Evolutionary conservation across 306 rosid genomes (phyloP).

Genomic region (Vicia faba): DNA sequence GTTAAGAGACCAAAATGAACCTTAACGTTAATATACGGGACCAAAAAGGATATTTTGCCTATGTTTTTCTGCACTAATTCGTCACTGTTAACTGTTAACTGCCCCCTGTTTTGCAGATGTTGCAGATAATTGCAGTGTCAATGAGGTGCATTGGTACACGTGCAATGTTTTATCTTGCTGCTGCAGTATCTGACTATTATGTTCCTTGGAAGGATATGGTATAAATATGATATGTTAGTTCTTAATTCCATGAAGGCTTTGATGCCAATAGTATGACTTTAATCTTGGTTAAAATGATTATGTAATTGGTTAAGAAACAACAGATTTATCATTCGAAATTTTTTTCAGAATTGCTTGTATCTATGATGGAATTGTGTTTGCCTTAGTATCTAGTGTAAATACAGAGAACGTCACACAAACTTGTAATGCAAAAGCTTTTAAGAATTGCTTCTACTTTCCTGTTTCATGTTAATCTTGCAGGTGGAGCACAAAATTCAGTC

Average conservation of each 20-base stretch:
- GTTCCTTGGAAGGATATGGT: conserved; percentile 99
- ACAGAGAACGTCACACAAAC: neutral
- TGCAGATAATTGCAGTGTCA: conserved; percentile 62
- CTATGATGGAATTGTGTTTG: conserved; percentile 8
- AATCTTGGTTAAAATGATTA: conserved; percentile 21
- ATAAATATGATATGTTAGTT: conserved; percentile 39
- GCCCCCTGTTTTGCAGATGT: conserved; percentile 58
- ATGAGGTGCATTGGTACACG: conserved; percentile 53
- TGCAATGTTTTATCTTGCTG: conserved; percentile 89
- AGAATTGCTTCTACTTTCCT: neutral
- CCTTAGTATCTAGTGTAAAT: conserved; percentile 28
- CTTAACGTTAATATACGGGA: no score
- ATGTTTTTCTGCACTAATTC: conserved; percentile 15
- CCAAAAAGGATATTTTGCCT: no score
- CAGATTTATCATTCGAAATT: neutral
- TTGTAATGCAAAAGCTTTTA: conserved; percentile 2
- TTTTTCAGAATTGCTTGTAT: conserved; percentile 11
- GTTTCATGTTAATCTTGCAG: conserved; percentile 49
- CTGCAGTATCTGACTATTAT: conserved; percentile 91
- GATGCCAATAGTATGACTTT: conserved; percentile 6
- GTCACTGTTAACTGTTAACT: conserved; percentile 5
- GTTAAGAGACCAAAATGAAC: no score
- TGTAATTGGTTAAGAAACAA: conserved; percentile 17
- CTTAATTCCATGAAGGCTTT: conserved; percentile 17
- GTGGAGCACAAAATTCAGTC: conserved; percentile 95